phyloP scores from a whole-genome alignment of 2,329 filamentous ascomycete genomes.

The Exserohilum turcica region DNA sequence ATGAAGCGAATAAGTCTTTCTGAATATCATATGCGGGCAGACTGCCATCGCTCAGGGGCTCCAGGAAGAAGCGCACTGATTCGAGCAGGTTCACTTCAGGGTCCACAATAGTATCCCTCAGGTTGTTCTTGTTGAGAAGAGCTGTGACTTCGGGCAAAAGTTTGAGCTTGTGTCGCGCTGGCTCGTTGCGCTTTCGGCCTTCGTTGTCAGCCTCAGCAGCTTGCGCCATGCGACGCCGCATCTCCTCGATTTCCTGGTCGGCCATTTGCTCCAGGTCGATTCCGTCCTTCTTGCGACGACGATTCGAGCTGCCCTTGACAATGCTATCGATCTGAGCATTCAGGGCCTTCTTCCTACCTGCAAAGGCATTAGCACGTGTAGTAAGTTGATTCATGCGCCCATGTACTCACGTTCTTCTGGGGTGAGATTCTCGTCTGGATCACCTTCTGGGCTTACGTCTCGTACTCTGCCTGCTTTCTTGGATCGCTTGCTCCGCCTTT shows the following conservation, averaged over 20 bases:
- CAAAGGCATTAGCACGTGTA: slow-evolving; percentile 16
- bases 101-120: slow-evolving; percentile 83
- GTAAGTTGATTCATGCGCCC: not conserved
- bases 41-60: slow-evolving; percentile 91
- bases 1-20: slow-evolving; percentile 84
- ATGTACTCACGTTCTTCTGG: slow-evolving; percentile 75
- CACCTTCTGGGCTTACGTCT: slow-evolving; percentile 57
- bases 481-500: slow-evolving; percentile 59
- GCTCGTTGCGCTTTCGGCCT: slow-evolving; percentile 76
- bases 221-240: slow-evolving; percentile 87
- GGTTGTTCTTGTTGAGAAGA: slow-evolving; percentile 85
- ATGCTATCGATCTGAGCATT: slow-evolving; percentile 88
- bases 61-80: slow-evolving; percentile 95
- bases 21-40: slow-evolving; percentile 97
- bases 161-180: slow-evolving; percentile 90
- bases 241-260: slow-evolving; percentile 84
- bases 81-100: slow-evolving; percentile 95
- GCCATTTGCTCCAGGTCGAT: slow-evolving; percentile 90
- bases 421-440: slow-evolving; percentile 77
- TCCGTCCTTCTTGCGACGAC: slow-evolving; percentile 79
- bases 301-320: slow-evolving; percentile 78
- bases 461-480: slow-evolving; percentile 46
- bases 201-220: slow-evolving; percentile 86
- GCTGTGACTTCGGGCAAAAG: slow-evolving; percentile 89
- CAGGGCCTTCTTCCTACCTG: slow-evolving; percentile 76